Evolutionary conservation across 139 green algal species (phyloP).

Genomic region (Tetradesmus obliquus): DNA sequence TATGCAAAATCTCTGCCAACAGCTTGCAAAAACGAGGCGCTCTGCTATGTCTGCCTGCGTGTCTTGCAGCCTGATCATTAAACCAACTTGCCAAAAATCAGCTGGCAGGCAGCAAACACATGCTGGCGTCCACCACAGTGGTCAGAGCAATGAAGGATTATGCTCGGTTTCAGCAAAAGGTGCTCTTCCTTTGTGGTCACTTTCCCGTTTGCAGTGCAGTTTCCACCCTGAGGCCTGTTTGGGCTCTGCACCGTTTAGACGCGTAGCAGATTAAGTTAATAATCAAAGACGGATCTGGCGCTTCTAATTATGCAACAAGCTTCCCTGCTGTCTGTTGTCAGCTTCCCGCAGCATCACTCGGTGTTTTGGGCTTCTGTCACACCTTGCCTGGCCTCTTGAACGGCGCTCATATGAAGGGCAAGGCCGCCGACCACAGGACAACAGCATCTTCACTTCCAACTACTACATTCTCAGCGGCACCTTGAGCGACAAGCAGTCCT

Average conservation of each 20-base stretch:
- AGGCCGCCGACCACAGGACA: background rate
- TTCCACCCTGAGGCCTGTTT: too few relatives aligned
- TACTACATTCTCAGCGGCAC: background rate
- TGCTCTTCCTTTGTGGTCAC: too few relatives aligned
- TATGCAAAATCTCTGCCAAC: background rate
- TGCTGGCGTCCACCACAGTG: background rate
- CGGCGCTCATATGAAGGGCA: background rate
- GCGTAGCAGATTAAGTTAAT: too few relatives aligned
- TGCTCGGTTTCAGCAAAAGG: too few relatives aligned
- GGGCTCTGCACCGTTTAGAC: too few relatives aligned
- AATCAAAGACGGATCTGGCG: too few relatives aligned
- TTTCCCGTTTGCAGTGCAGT: too few relatives aligned
- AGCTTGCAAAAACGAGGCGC: constrained; percentile 6
- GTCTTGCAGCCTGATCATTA: background rate
- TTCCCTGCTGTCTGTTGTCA: background rate
- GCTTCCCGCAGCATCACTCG: background rate
- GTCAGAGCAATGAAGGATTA: too few relatives aligned
- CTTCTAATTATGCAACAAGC: too few relatives aligned
- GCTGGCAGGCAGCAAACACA: background rate
- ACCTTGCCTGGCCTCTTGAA: background rate
- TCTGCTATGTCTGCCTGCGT: background rate
- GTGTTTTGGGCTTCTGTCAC: background rate
- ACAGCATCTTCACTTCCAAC: background rate
- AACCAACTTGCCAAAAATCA: background rate
- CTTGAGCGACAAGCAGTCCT: background rate